Evolutionary conservation across 495 filamentous ascomycete species (phyloP), one percentile per base, ranked within the genome.

Genomic region (Aspergillus biplanus): DNA sequence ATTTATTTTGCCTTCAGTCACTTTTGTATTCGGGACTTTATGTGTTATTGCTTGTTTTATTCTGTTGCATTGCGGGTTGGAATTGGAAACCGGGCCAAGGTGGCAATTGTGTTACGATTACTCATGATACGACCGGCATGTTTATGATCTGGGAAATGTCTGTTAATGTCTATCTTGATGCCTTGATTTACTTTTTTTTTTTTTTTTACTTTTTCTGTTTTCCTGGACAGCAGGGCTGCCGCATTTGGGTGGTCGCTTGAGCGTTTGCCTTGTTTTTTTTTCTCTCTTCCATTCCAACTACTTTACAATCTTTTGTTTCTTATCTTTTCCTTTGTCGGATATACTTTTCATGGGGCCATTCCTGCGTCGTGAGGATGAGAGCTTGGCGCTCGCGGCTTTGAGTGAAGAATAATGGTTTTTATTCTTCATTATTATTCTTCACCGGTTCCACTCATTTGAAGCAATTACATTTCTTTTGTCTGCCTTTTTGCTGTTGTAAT

Each of bases 31-130:
- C 46, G 55, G 44, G 62, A 34, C 53, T 59, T 46, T 61, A 50
- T 53, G 46, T 62, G 55, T 54, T 18, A 33, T 58, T 47, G 21
- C 56, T 64, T 55, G 44, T 54, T 56, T 59, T 18, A 58, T 63
- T 56, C 32, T 64, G 54, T 65, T 68, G 65, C 65, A 63, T 68
- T 55, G 63, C 53, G 65, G 37, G 61, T 42, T 63, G 44, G 61
- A 49, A 32, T 48, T 52, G 44, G 42, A 56, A 57, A 56, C 54
- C 62, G 55, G 55, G 52, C 59, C 47, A 46, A 60, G 60, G 61
- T 56, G 68, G 68, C 63, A 60, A 48, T 63, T 59, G 53, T 67
- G 59, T 66, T 63, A 70, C 67, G 65, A 67, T 67, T 70, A 57
- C 47, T 67, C 60, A 70, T 66, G 65, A 67, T 67, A 67, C 55